Percentiles rank a stretch among this genome's conserved stretches.
Evolutionary conservation across 129 eudicot species (phyloP).

Genomic region (Lactuca saligna): DNA sequence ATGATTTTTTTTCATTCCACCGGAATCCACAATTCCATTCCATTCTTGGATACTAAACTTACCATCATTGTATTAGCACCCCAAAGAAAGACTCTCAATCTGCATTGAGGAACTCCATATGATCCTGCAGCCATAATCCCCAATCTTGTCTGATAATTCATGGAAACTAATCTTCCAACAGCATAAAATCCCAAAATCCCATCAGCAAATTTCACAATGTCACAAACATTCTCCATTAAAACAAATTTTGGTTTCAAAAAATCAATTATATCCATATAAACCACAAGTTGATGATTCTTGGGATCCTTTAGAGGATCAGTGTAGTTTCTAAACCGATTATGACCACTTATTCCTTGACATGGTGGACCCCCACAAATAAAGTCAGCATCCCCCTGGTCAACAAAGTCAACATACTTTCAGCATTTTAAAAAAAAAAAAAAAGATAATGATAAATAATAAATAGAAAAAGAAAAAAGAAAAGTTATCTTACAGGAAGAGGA

Average conservation of each 20-base stretch:
- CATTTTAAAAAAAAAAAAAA: not conserved
- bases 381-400: constrained; percentile 64
- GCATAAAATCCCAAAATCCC: constrained; percentile 57
- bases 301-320: constrained; percentile 50
- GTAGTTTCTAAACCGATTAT: constrained; percentile 54
- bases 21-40: no score
- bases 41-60: not conserved
- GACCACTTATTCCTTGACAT: constrained; percentile 84
- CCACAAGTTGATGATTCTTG: constrained; percentile 63
- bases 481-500: constrained; percentile 67
- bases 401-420: constrained; percentile 2
- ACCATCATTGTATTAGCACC: constrained; percentile 63
- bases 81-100: constrained; percentile 72
- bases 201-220: constrained; percentile 52
- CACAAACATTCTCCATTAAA: constrained; percentile 81
- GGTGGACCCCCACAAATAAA: constrained; percentile 90
- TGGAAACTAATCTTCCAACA: constrained; percentile 53
- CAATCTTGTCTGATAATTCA: constrained; percentile 68
- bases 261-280: constrained; percentile 63
- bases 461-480: not conserved
- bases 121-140: constrained; percentile 88
- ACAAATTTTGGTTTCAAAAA: constrained; percentile 59
- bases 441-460: not conserved
- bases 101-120: constrained; percentile 72
- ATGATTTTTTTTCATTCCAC: no score